These are phyloP conservation scores for Crucihimalaya himalaica DNA, from an alignment of 345 rosid species.

Conservation along the genomic window DNA sequence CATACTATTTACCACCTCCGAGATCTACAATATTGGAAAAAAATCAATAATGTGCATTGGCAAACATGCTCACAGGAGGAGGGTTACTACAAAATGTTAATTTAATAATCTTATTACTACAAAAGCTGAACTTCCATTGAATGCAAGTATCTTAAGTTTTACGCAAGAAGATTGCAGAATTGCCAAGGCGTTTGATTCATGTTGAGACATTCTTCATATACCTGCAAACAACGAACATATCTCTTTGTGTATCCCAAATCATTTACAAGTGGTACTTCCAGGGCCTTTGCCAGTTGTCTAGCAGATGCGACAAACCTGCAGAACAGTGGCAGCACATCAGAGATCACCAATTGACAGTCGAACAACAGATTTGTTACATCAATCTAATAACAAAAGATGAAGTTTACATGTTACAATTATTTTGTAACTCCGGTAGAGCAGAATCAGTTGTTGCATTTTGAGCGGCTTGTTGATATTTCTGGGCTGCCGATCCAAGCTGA, in stretches of 20 bases:
- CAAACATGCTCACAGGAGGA: background rate
- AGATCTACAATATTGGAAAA: slow-evolving; percentile 39
- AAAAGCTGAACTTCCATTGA: background rate
- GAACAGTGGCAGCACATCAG: slow-evolving; percentile 25
- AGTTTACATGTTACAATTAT: slow-evolving; percentile 78
- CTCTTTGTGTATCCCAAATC: slow-evolving; percentile 98
- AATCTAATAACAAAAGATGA: slow-evolving; percentile 5
- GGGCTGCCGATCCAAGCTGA: slow-evolving; percentile 90
- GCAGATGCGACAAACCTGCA: slow-evolving; percentile 95
- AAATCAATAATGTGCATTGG: slow-evolving; percentile 10
- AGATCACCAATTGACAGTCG: background rate
- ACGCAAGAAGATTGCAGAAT: background rate
- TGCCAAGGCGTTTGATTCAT: background rate
- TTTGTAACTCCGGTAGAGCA: slow-evolving; percentile 80
- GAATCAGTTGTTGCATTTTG: slow-evolving; percentile 81
- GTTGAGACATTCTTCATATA: slow-evolving; percentile 28
- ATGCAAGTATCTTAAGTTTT: background rate
- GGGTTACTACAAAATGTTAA: background rate
- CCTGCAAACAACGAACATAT: slow-evolving; percentile 99
- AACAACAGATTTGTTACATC: background rate
- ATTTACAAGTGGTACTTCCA: slow-evolving; percentile 96
- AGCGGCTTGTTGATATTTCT: slow-evolving; percentile 83
- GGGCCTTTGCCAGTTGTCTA: slow-evolving; percentile 93
- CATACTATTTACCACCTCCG: slow-evolving; percentile 99
- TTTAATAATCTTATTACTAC: background rate